phyloP scores from a whole-genome alignment of 306 rosid species.

The Rosa lucieae region DNA sequence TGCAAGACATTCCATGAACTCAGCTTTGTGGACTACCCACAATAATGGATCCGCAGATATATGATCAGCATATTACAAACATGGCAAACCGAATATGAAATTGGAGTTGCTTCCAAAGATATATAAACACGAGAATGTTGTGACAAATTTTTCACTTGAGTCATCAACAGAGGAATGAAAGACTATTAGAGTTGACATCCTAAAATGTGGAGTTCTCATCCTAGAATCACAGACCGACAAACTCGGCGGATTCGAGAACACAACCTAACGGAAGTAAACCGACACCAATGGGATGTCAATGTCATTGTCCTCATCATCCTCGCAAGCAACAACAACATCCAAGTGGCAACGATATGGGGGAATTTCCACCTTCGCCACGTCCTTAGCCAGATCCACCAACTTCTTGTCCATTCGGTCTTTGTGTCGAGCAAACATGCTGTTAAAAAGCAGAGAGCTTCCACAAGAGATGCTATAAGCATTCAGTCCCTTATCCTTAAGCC shows the following conservation, averaged over 20 bases:
- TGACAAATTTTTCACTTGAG: constrained; percentile 1
- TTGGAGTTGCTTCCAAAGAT: background rate
- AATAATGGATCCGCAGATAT: background rate
- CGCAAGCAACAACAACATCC: constrained; percentile 92
- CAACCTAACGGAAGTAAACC: constrained; percentile 73
- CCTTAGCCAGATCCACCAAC: constrained; percentile 74
- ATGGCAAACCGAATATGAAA: background rate
- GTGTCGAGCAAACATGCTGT: constrained; percentile 72
- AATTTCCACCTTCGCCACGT: constrained; percentile 70
- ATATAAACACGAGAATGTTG: background rate
- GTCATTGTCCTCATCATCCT: constrained; percentile 90
- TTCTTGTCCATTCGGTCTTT: constrained; percentile 80
- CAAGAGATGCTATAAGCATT: constrained; percentile 83
- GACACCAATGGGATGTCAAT: constrained; percentile 86
- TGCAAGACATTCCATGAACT: background rate
- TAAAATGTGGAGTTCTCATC: constrained; percentile 26
- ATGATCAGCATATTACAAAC: background rate
- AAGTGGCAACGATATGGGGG: constrained; percentile 73
- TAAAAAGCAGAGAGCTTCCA: constrained; percentile 74
- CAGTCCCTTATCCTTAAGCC: constrained; percentile 77
- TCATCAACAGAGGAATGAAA: background rate
- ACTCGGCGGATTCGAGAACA: constrained; percentile 14
- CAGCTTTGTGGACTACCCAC: background rate
- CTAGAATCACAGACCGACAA: constrained; percentile 32
- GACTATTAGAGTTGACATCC: background rate